Conservation (phyloP, 257 asterid genomes). For the Haberlea rhodopensis region DNA sequence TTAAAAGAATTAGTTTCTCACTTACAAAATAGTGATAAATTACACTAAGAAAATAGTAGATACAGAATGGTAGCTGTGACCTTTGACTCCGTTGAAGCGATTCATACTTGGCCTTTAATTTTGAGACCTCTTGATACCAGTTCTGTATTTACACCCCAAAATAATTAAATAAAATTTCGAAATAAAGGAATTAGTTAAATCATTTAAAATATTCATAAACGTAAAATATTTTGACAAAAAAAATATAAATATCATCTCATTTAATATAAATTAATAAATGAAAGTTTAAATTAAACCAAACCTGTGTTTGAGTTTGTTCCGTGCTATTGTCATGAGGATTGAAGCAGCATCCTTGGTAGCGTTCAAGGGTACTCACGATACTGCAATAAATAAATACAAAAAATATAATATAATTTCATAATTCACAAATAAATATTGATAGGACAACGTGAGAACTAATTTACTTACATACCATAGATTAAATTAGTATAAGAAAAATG, state of each 20-base stretch:
- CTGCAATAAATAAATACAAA: constrained; percentile 34
- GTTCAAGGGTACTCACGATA: constrained; percentile 63
- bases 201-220: no score
- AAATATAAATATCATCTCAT: not conserved
- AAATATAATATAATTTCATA: not conserved
- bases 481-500: no score
- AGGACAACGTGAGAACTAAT: no score
- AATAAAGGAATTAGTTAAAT: no score
- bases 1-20: no score
- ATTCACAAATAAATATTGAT: not conserved
- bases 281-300: not conserved
- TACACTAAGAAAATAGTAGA: not conserved
- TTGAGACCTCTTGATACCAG: constrained; percentile 84
- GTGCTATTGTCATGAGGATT: constrained; percentile 52
- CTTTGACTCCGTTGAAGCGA: constrained; percentile 89
- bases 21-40: no score
- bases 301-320: constrained; percentile 73
- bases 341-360: constrained; percentile 78
- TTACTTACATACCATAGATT: no score
- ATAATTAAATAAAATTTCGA: no score
- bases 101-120: constrained; percentile 77
- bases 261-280: not conserved
- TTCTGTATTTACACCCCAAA: constrained; percentile 40
- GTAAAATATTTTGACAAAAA: not conserved
- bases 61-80: constrained; percentile 24